Evolutionary conservation across 164 flowering plant species (phyloP).

Genomic region (Paratinospora sagittata): DNA sequence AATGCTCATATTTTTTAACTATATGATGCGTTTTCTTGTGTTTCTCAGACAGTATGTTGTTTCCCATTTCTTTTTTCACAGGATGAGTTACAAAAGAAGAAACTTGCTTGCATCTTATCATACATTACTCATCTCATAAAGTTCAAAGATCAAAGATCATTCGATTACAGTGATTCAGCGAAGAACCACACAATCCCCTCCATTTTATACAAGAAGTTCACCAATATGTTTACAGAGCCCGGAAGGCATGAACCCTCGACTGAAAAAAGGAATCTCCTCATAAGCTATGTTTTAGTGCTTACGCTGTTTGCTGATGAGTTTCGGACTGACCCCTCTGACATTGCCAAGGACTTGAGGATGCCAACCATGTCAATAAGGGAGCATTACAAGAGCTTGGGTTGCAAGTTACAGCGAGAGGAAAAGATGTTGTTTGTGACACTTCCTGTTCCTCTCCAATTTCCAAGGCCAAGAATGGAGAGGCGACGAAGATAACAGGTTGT

Average conservation of each 20-base stretch:
- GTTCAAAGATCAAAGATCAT: constrained; percentile 54
- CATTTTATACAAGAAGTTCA: constrained; percentile 45
- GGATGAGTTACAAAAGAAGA: constrained; percentile 54
- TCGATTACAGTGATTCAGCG: constrained; percentile 34
- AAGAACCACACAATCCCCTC: constrained; percentile 50
- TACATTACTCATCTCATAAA: constrained; percentile 67
- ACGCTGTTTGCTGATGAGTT: constrained; percentile 64
- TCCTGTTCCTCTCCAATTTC: constrained; percentile 62
- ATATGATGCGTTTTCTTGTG: background rate
- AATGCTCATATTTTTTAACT: no score
- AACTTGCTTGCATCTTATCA: constrained; percentile 53
- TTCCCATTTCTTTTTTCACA: constrained; percentile 18
- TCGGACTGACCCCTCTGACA: constrained; percentile 50
- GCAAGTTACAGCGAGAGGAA: constrained; percentile 40
- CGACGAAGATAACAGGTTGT: background rate
- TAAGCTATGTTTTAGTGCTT: constrained; percentile 74
- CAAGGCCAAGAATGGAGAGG: constrained; percentile 17
- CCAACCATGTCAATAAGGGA: constrained; percentile 26
- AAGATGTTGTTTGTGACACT: constrained; percentile 36
- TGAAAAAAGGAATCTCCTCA: constrained; percentile 53
- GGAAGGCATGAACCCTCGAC: constrained; percentile 29
- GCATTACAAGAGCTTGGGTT: constrained; percentile 53
- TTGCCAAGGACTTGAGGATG: constrained; percentile 70
- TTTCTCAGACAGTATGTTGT: background rate
- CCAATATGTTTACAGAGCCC: constrained; percentile 36